Base-by-base conservation (phyloP, 768 basidiomycete genomes). In the Xerocomus spinulosus region DNA sequence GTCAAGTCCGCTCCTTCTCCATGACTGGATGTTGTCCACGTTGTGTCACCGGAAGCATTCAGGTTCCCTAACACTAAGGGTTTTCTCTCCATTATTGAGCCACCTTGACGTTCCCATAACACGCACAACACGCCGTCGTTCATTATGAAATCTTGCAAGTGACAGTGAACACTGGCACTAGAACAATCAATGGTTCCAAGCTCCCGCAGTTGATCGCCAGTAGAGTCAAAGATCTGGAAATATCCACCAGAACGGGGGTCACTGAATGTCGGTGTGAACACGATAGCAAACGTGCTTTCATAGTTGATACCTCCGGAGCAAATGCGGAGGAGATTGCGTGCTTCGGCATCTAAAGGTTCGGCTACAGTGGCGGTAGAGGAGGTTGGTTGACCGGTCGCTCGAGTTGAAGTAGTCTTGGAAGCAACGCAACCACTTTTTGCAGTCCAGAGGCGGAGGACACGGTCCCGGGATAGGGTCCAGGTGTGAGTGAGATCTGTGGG, bases 391-490 rank as follows among this genome's bases (percentile, higher is more conserved):
- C 62, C 14, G 56, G 50, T 50, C 66, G 67, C 52, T 67, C 66
- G 48, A 25, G 62, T 60, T 10, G 78, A 71, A 36, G 87, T 67
- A 10, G 70, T 65, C 60, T 78, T 83, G 26, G 79, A 78, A 25
- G 82, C 77, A n/a, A 85, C 75, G 60, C 88, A 85, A 36, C 83
- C 83, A 46, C 80, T 73, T 63, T 84, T 80, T 24, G 83, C 75
- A 53, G 87, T 85, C 93, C 93, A 97, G 35, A 88, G 72, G 32
- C 92, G 79, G 34, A 98, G 73, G 28, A 83, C 85, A 46, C 87
- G 78, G 70, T 96, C 92, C 46, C 92, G 77, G 9, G 93, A 92
- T 34, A 98, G 75, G 2, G 92, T 85, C 80, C 90, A 95, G 18
- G 85, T 71, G 56, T 87, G 75, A 29, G 75, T 78, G 48, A 87